Evolutionary conservation across 1,284 basidiomycete genomes (phyloP).

Genomic region (Cronartium ribicola): DNA sequence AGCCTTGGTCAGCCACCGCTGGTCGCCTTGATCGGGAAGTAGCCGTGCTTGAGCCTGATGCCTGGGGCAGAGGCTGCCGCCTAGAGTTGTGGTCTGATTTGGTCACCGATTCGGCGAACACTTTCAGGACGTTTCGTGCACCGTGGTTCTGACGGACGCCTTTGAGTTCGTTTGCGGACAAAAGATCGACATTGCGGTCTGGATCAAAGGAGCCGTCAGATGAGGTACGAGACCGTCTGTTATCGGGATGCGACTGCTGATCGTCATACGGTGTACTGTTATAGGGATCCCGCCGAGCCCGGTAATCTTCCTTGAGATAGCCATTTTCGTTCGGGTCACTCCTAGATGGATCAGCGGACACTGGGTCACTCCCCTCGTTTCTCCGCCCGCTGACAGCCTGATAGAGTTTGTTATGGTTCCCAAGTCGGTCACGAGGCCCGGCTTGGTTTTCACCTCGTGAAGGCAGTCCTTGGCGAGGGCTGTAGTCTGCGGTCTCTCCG

Average conservation of each 20-base stretch:
- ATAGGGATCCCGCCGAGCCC: constrained; percentile 18
- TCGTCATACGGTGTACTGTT: background rate
- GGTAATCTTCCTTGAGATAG: constrained; percentile 35
- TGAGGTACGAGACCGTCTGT: constrained; percentile 21
- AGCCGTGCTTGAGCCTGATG: background rate
- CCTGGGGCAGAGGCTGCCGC: background rate
- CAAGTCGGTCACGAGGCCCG: constrained; percentile 3
- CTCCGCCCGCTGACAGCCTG: constrained; percentile 24
- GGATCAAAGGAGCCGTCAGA: constrained; percentile 35
- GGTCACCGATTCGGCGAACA: constrained; percentile 8
- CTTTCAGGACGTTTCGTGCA: constrained; percentile 25
- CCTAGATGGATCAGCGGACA: constrained; percentile 6
- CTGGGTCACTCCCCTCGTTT: constrained; percentile 1
- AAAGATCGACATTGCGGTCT: constrained; percentile 23
- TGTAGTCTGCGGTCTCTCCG: background rate
- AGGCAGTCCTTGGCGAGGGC: constrained; percentile 5
- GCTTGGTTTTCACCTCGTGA: constrained; percentile 5
- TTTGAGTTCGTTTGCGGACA: constrained; percentile 22
- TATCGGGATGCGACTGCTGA: background rate
- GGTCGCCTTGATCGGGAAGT: background rate
- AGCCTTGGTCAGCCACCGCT: constrained; percentile 1
- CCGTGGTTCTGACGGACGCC: constrained; percentile 32
- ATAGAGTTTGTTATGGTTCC: constrained; percentile 31
- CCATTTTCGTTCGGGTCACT: constrained; percentile 13
- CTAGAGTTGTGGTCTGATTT: background rate